phyloP scores from a whole-genome alignment of 106 monocot species.

The Cymbidium sinense region DNA sequence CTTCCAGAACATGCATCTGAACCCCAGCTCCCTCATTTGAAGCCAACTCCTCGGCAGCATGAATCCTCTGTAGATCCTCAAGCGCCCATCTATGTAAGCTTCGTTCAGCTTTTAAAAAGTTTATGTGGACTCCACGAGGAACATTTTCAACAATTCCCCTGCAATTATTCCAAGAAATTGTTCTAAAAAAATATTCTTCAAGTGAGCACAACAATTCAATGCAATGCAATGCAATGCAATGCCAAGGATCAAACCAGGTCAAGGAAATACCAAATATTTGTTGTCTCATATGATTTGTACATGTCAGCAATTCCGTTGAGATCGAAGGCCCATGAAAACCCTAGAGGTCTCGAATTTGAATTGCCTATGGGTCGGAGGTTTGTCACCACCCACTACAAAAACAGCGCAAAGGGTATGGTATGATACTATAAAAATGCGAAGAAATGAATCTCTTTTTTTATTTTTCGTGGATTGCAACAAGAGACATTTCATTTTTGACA shows the following conservation, averaged over 20 bases:
- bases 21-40: constrained; percentile 89
- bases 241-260: not conserved
- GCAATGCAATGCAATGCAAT: not conserved
- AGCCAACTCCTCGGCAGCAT: constrained; percentile 89
- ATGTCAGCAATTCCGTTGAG: constrained; percentile 83
- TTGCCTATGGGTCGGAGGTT: constrained; percentile 46
- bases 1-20: constrained; percentile 94
- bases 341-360: constrained; percentile 14
- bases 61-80: constrained; percentile 92
- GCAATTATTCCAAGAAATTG: not conserved
- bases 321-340: constrained; percentile 86
- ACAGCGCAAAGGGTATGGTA: not conserved
- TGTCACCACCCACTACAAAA: constrained; percentile 80
- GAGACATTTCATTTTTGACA: no score
- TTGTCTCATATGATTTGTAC: constrained; percentile 89
- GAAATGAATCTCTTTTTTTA: no score
- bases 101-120: constrained; percentile 96
- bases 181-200: not conserved
- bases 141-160: constrained; percentile 95
- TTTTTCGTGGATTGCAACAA: no score
- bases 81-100: constrained; percentile 98
- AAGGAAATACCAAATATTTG: constrained; percentile 72
- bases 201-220: not conserved
- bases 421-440: no score
- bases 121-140: constrained; percentile 86